phyloP scores from a whole-genome alignment of 345 rosid species.

The Raphanus raphanistrum region DNA sequence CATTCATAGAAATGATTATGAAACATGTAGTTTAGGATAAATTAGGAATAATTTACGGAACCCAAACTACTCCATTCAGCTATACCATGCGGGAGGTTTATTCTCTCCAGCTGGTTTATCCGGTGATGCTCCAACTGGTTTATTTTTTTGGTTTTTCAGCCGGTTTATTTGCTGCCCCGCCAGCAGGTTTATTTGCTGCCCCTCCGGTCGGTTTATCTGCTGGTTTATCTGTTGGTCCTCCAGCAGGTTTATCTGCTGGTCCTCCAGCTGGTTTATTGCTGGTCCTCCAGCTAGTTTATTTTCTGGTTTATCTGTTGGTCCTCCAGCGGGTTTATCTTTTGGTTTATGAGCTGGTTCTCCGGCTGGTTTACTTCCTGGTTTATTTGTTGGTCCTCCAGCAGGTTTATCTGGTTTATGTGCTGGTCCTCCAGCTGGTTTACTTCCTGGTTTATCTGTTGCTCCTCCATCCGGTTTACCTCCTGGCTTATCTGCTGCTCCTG shows the following conservation, averaged over 20 bases:
- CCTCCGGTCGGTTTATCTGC: background rate
- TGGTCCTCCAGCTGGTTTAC: background rate
- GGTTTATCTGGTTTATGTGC: background rate
- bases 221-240: background rate
- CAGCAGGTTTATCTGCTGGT: background rate
- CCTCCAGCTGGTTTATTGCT: background rate
- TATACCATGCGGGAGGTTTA: background rate
- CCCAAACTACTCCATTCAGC: background rate
- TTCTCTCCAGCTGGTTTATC: background rate
- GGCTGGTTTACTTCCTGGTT: background rate
- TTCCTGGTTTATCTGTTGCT: background rate
- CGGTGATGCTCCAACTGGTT: background rate
- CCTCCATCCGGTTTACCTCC: background rate
- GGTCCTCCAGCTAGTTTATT: background rate
- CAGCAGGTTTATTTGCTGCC: background rate
- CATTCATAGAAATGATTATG: constrained; percentile 8
- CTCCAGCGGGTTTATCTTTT: background rate
- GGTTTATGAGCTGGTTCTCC: background rate
- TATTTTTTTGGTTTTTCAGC: background rate
- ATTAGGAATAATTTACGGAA: constrained; percentile 5
- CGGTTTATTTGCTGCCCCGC: background rate
- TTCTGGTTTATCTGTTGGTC: background rate
- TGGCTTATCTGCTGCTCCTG: background rate
- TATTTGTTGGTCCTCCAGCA: background rate
- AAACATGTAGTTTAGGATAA: constrained; percentile 1